Evolutionary conservation across 192 early-diverging fungal species (phyloP).

Genomic region (Linnemannia schmuckeri): DNA sequence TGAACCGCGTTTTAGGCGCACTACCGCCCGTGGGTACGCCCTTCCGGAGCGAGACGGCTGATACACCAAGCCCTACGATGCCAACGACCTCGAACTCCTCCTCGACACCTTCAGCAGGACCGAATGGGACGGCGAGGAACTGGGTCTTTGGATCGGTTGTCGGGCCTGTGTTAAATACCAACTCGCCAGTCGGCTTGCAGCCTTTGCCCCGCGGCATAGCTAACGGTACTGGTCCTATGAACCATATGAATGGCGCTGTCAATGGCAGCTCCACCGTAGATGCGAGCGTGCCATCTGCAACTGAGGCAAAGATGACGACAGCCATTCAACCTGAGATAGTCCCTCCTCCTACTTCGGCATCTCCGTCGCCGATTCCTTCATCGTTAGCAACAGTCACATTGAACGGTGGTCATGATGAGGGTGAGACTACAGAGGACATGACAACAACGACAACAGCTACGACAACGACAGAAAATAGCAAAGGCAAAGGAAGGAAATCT

Average conservation of each 20-base stretch:
- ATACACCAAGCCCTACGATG: constrained; percentile 40
- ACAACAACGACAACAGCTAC: background rate
- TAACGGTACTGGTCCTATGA: background rate
- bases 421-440: background rate
- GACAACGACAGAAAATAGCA: constrained; percentile 1
- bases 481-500: constrained; percentile 43
- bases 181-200: constrained; percentile 22
- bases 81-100: background rate
- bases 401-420: background rate
- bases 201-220: background rate
- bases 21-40: constrained; percentile 52
- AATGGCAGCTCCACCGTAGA: background rate
- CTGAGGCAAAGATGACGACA: too few relatives aligned
- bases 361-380: background rate
- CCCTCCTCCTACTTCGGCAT: background rate
- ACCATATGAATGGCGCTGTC: background rate
- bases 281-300: too few relatives aligned
- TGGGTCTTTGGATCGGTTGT: constrained; percentile 15
- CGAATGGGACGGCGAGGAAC: constrained; percentile 12
- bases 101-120: constrained; percentile 13
- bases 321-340: background rate
- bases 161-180: background rate
- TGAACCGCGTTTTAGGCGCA: constrained; percentile 58
- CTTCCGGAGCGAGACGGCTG: constrained; percentile 21
- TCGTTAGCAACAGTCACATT: background rate